Conservation (phyloP, 1,284 basidiomycete genomes). For the Puccinia horiana region DNA sequence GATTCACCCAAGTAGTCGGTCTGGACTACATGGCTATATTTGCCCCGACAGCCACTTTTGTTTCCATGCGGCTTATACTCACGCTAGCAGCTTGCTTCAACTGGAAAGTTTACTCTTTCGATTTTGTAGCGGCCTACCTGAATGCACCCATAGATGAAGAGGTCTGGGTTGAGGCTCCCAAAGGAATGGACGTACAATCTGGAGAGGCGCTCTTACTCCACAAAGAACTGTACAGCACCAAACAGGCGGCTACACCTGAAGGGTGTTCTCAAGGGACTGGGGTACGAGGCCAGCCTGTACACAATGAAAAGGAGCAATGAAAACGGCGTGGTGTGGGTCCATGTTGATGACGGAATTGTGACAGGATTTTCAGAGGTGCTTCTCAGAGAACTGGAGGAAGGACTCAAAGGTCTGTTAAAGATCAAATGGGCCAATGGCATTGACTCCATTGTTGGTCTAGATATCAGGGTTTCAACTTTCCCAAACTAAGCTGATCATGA, state of each 20-base stretch:
- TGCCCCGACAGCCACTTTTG: background rate
- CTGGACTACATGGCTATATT: background rate
- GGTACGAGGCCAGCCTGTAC: background rate
- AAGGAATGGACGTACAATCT: background rate
- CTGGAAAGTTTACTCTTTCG: background rate
- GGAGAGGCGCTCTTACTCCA: background rate
- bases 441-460: background rate
- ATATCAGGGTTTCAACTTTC: background rate
- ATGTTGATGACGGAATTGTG: constrained; percentile 4
- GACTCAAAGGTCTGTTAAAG: background rate
- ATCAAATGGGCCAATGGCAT: background rate
- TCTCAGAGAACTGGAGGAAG: background rate
- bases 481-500: no score
- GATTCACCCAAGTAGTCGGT: background rate
- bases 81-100: background rate
- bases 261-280: background rate
- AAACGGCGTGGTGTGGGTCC: background rate
- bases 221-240: background rate
- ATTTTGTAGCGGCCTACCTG: constrained; percentile 10
- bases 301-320: background rate
- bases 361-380: background rate
- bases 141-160: constrained; percentile 4
- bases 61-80: background rate
- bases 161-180: constrained; percentile 1
- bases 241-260: background rate